Conservation (phyloP, 176 grass and related monocot species). For the Paspalum notatum region DNA sequence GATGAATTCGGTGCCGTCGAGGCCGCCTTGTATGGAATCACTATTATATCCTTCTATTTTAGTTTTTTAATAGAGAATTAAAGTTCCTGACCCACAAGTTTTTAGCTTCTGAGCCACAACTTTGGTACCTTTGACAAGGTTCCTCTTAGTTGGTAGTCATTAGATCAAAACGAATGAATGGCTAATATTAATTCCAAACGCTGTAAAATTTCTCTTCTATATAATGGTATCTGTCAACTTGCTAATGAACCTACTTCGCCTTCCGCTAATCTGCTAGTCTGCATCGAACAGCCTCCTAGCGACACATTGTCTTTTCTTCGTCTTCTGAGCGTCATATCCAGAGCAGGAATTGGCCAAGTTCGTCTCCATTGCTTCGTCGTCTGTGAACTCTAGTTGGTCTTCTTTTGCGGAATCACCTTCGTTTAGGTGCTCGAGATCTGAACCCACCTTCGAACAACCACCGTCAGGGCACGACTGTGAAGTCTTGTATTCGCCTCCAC, state of each 20-base stretch:
- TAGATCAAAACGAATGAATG: too few relatives aligned
- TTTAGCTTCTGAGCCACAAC: too few relatives aligned
- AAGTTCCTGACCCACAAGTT: too few relatives aligned
- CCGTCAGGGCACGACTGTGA: not conserved
- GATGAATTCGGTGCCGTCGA: too few relatives aligned
- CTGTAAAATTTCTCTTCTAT: too few relatives aligned
- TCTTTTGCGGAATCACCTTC: not conserved
- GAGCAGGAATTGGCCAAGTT: not conserved
- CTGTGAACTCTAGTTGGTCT: not conserved
- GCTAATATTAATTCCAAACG: too few relatives aligned
- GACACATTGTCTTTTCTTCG: not conserved
- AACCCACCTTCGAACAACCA: not conserved
- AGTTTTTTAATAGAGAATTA: too few relatives aligned
- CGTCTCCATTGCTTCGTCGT: not conserved
- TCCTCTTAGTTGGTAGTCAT: too few relatives aligned
- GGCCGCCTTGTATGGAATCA: too few relatives aligned
- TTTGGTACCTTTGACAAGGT: too few relatives aligned
- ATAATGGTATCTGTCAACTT: not conserved
- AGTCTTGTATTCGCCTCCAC: not conserved
- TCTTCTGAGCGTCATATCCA: not conserved
- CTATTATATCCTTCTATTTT: too few relatives aligned
- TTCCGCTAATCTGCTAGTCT: not conserved
- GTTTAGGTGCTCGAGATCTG: not conserved
- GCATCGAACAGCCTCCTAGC: not conserved
- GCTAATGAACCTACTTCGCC: not conserved